These are phyloP conservation scores for Pleurotus djamor DNA, from an alignment of 768 basidiomycete genomes.

Conservation along the genomic window DNA sequence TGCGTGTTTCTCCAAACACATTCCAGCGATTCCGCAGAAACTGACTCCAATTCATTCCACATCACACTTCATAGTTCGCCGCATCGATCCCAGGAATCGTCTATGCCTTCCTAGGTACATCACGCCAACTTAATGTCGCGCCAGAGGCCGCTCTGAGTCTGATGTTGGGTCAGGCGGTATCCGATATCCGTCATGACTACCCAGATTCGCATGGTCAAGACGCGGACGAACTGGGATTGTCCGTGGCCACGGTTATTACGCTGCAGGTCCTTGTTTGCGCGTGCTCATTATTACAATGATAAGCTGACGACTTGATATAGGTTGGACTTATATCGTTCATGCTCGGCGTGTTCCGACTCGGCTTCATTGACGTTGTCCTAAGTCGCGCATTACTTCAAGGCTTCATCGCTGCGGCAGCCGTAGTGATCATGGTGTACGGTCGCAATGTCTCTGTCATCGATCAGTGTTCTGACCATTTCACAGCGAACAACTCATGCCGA, in stretches of 20 bases:
- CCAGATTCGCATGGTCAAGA: slow-evolving; percentile 38
- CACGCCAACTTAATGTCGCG: slow-evolving; percentile 76
- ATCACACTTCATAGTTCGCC: slow-evolving; percentile 52
- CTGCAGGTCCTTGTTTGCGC: slow-evolving; percentile 56
- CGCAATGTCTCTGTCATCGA: slow-evolving; percentile 18
- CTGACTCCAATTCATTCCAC: neutral
- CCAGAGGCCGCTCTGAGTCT: slow-evolving; percentile 89
- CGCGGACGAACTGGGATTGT: slow-evolving; percentile 54
- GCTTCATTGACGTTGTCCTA: slow-evolving; percentile 92
- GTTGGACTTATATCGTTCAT: slow-evolving; percentile 84
- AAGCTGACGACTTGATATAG: slow-evolving; percentile 27
- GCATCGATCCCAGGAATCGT: slow-evolving; percentile 85
- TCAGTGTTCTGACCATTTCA: slow-evolving; percentile 1
- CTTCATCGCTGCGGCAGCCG: slow-evolving; percentile 82
- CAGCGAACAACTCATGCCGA: slow-evolving; percentile 85
- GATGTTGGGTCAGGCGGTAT: slow-evolving; percentile 83
- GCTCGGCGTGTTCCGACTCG: slow-evolving; percentile 84
- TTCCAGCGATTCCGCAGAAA: neutral
- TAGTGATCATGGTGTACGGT: slow-evolving; percentile 77
- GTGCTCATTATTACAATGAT: neutral
- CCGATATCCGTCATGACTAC: slow-evolving; percentile 56
- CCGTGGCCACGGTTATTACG: slow-evolving; percentile 78
- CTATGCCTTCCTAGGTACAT: slow-evolving; percentile 90
- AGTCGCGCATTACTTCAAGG: slow-evolving; percentile 87
- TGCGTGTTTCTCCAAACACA: slow-evolving; percentile 30